phyloP scores from a whole-genome alignment of 2,329 filamentous ascomycete genomes.

The Lachnellula occidentalis region DNA sequence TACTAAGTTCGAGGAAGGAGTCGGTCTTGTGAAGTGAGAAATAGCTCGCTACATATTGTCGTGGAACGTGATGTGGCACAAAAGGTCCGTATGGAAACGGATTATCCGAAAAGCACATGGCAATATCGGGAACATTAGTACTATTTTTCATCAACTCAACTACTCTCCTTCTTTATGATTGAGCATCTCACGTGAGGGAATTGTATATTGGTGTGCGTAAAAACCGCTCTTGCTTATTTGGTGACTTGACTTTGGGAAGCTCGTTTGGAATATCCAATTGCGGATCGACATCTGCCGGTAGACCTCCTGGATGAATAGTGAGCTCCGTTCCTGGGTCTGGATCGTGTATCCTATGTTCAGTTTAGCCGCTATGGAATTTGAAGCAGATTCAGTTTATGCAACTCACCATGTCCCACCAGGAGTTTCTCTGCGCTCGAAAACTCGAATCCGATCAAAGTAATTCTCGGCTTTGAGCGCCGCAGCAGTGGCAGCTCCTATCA shows the following conservation, averaged over 20 bases:
- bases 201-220: constrained; percentile 46
- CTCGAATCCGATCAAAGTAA: constrained; percentile 50
- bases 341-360: constrained; percentile 46
- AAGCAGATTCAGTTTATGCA: constrained; percentile 32
- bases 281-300: constrained; percentile 42
- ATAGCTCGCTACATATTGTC: constrained; percentile 52
- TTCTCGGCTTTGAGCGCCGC: constrained; percentile 49
- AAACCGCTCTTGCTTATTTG: constrained; percentile 41
- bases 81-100: constrained; percentile 52
- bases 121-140: constrained; percentile 52
- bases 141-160: constrained; percentile 23
- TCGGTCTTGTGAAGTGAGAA: constrained; percentile 47
- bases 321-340: constrained; percentile 33
- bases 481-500: constrained; percentile 41
- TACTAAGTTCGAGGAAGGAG: constrained; percentile 41
- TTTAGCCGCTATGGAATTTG: constrained; percentile 39
- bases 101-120: constrained; percentile 50
- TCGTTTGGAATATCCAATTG: constrained; percentile 39
- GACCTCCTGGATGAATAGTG: constrained; percentile 36
- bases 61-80: constrained; percentile 48
- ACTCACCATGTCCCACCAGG: constrained; percentile 53
- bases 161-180: background rate
- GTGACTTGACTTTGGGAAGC: constrained; percentile 37
- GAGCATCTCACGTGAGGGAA: constrained; percentile 41
- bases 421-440: constrained; percentile 54